These are phyloP conservation scores for Aspergillus luchuensis DNA, from an alignment of 2,329 filamentous ascomycete species.

Conservation along the genomic window DNA sequence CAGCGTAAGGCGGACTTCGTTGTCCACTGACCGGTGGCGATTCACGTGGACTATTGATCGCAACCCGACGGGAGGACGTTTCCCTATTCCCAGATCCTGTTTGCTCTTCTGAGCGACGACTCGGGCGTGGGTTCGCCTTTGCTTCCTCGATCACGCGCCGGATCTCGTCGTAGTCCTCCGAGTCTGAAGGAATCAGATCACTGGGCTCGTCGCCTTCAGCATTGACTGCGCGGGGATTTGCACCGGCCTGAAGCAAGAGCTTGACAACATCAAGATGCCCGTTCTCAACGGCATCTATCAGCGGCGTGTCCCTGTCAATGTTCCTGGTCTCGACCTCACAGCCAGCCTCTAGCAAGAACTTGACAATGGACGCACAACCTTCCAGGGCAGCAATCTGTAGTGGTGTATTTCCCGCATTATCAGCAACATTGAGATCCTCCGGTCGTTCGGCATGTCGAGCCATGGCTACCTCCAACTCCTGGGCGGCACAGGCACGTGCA, in stretches of 20 bases:
- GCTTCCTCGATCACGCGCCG: slow-evolving; percentile 67
- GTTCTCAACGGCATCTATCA: slow-evolving; percentile 96
- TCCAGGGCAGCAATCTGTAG: slow-evolving; percentile 90
- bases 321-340: slow-evolving; percentile 81
- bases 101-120: slow-evolving; percentile 48
- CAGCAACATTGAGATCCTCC: slow-evolving; percentile 83
- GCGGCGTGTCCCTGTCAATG: slow-evolving; percentile 82
- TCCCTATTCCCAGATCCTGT: slow-evolving; percentile 38
- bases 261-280: slow-evolving; percentile 86
- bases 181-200: slow-evolving; percentile 74
- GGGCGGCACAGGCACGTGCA: slow-evolving; percentile 84
- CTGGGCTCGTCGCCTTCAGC: slow-evolving; percentile 90
- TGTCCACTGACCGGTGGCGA: slow-evolving; percentile 43
- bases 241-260: slow-evolving; percentile 78
- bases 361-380: slow-evolving; percentile 83
- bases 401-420: slow-evolving; percentile 95
- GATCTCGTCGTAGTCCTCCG: slow-evolving; percentile 79
- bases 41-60: slow-evolving; percentile 49
- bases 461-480: slow-evolving; percentile 78
- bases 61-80: slow-evolving; percentile 45
- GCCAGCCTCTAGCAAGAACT: slow-evolving; percentile 79
- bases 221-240: slow-evolving; percentile 88
- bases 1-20: slow-evolving; percentile 44
- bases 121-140: slow-evolving; percentile 57
- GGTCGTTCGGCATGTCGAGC: slow-evolving; percentile 74